Evolutionary conservation across 2,329 filamentous ascomycete species (phyloP).

Genomic region (Pezicula rhizophila): DNA sequence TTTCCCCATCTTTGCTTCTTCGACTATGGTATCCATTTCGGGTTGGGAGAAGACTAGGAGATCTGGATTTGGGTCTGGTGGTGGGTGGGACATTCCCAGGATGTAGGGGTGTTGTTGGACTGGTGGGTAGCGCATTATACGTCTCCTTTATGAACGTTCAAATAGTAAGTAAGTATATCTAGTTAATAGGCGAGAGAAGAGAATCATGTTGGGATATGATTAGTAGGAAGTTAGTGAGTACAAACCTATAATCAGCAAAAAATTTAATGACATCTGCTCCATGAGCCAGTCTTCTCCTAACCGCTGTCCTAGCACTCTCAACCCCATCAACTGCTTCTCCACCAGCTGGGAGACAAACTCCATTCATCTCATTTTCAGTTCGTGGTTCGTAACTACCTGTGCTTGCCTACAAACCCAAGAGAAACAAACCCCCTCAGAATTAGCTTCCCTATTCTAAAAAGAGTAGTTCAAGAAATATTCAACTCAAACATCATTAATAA

Average conservation of each 20-base stretch:
- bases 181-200: too few relatives aligned
- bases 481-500: too few relatives aligned
- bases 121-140: conserved; percentile 36
- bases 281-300: conserved; percentile 39
- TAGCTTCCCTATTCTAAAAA: too few relatives aligned
- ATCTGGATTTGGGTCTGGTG: conserved; percentile 32
- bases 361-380: conserved; percentile 35
- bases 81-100: conserved; percentile 29
- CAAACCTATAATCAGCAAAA: conserved; percentile 33
- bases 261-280: conserved; percentile 46
- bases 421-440: too few relatives aligned
- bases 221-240: too few relatives aligned
- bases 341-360: conserved; percentile 29
- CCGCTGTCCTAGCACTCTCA: conserved; percentile 37
- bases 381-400: conserved; percentile 44
- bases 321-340: conserved; percentile 42
- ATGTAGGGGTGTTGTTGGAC: conserved; percentile 24
- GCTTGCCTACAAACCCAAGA: conserved; percentile 14
- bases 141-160: conserved; percentile 30
- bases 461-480: too few relatives aligned
- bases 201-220: too few relatives aligned
- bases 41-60: conserved; percentile 38
- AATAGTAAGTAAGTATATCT: too few relatives aligned
- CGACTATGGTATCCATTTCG: conserved; percentile 43
- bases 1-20: conserved; percentile 35